Percentiles rank a stretch among this genome's conserved stretches.
These are phyloP conservation scores for Acidomyces sp. DNA, from an alignment of 495 filamentous ascomycete species.

Conservation along the genomic window DNA sequence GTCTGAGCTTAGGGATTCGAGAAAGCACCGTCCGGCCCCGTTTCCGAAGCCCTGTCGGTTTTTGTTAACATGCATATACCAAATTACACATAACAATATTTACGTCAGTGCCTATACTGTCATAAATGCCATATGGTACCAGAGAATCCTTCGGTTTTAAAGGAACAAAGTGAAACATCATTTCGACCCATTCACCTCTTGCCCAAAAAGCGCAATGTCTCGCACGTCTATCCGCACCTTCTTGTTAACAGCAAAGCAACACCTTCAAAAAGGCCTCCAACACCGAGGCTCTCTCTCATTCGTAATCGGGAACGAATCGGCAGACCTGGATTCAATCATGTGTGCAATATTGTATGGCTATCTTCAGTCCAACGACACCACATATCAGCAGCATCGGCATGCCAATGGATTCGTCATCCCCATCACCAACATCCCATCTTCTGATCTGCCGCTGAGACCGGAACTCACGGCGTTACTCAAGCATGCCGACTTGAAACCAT, in stretches of 20 bases:
- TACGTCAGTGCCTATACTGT: no score
- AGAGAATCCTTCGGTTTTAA: no score
- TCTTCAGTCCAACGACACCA: slow-evolving; percentile 47
- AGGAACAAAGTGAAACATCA: no score
- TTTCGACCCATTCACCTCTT: no score
- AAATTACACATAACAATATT: no score
- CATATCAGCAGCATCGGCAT: slow-evolving; percentile 33
- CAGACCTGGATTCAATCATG: slow-evolving; percentile 88
- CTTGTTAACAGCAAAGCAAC: slow-evolving; percentile 22
- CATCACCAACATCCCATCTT: slow-evolving; percentile 51
- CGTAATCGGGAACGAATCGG: slow-evolving; percentile 63
- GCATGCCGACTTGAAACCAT: slow-evolving; percentile 28
- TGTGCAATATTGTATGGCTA: slow-evolving; percentile 77
- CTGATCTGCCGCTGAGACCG: slow-evolving; percentile 60
- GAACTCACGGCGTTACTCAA: slow-evolving; percentile 50
- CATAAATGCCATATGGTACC: no score
- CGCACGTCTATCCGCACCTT: slow-evolving; percentile 25
- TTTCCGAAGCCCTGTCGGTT: no score
- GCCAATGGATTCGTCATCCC: slow-evolving; percentile 56
- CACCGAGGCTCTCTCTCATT: slow-evolving; percentile 36
- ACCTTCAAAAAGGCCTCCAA: slow-evolving; percentile 19
- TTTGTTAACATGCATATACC: no score
- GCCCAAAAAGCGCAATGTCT: slow-evolving; percentile 12
- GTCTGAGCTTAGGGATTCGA: no score
- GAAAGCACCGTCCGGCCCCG: no score